Percentiles rank a stretch among this genome's conserved stretches.
phyloP scores from a whole-genome alignment of 2,329 filamentous ascomycete genomes.

The Diplodia seriata region DNA sequence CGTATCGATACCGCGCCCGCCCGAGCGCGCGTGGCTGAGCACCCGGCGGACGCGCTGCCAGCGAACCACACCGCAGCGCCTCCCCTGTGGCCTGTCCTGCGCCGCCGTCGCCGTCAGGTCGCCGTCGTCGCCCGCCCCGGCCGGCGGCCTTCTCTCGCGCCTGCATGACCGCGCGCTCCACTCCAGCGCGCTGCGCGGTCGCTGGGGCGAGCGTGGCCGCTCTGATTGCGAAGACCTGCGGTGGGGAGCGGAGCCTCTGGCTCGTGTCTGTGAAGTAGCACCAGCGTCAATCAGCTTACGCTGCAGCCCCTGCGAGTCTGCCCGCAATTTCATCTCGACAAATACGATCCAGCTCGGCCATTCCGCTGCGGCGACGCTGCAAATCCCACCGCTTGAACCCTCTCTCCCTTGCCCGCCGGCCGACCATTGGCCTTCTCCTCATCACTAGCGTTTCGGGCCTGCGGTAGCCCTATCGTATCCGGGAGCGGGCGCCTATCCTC shows the following conservation, averaged over 20 bases:
- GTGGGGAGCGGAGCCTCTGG: slow-evolving; percentile 1
- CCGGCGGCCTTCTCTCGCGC: slow-evolving; percentile 1
- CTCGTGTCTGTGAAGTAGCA: slow-evolving; percentile 21
- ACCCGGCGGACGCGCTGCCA: neutral
- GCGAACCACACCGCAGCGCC: slow-evolving; percentile 1
- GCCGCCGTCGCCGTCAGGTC: too few relatives aligned
- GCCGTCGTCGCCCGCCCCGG: neutral
- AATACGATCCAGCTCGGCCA: slow-evolving; percentile 24
- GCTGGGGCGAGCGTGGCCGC: slow-evolving; percentile 8
- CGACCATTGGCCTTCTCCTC: slow-evolving; percentile 13
- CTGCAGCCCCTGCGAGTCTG: slow-evolving; percentile 1
- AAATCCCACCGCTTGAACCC: slow-evolving; percentile 17
- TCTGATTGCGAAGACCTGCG: slow-evolving; percentile 21
- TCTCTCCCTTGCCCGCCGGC: slow-evolving; percentile 1
- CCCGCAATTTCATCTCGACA: slow-evolving; percentile 23
- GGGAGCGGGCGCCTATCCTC: slow-evolving; percentile 7
- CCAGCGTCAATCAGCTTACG: slow-evolving; percentile 18
- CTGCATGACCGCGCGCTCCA: slow-evolving; percentile 6
- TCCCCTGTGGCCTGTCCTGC: neutral
- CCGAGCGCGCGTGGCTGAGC: slow-evolving; percentile 7
- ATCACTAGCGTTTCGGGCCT: slow-evolving; percentile 13
- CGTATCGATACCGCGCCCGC: slow-evolving; percentile 13
- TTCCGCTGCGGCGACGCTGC: slow-evolving; percentile 13
- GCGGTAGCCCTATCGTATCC: slow-evolving; percentile 23
- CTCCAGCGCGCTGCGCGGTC: slow-evolving; percentile 13